Percentiles rank a stretch among this genome's conserved stretches.
Conservation (phyloP, 176 grass and related monocot genomes). For the Tillandsia fasciculata region DNA sequence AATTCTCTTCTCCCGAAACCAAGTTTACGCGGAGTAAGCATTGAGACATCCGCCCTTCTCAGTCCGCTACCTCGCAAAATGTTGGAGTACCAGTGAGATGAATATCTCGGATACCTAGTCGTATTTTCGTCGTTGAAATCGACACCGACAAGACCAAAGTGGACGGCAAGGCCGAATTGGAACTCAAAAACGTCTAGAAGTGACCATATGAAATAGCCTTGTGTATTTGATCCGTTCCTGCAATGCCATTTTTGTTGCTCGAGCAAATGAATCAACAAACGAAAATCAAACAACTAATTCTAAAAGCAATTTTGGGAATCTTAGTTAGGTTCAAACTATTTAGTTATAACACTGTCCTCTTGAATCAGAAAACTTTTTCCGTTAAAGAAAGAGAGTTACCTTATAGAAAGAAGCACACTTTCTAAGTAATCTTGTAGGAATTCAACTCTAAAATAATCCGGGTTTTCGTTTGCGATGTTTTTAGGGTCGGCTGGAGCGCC, state of each 20-base stretch:
- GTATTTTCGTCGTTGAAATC: conserved; percentile 25
- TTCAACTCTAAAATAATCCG: conserved; percentile 1
- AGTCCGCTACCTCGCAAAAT: conserved; percentile 35
- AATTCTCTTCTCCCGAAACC: not conserved
- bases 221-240: conserved; percentile 67
- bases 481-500: not conserved
- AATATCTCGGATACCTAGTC: conserved; percentile 30
- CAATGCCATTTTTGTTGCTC: not conserved
- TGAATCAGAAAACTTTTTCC: too few relatives aligned
- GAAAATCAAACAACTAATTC: not conserved
- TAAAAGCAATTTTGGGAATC: not conserved
- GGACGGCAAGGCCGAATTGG: not conserved
- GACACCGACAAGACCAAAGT: conserved; percentile 37
- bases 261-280: not conserved
- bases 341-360: too few relatives aligned
- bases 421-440: conserved; percentile 14
- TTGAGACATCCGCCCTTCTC: not conserved
- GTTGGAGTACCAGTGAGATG: conserved; percentile 50
- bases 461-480: not conserved
- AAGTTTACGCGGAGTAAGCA: not conserved
- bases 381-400: not conserved
- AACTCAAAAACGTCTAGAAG: conserved; percentile 53
- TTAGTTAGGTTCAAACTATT: too few relatives aligned
- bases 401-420: conserved; percentile 10
- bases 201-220: conserved; percentile 78